Evolutionary conservation across 306 rosid genomes (phyloP), one percentile per base, ranked within the genome.

Genomic region (Arachis hypogaea): DNA sequence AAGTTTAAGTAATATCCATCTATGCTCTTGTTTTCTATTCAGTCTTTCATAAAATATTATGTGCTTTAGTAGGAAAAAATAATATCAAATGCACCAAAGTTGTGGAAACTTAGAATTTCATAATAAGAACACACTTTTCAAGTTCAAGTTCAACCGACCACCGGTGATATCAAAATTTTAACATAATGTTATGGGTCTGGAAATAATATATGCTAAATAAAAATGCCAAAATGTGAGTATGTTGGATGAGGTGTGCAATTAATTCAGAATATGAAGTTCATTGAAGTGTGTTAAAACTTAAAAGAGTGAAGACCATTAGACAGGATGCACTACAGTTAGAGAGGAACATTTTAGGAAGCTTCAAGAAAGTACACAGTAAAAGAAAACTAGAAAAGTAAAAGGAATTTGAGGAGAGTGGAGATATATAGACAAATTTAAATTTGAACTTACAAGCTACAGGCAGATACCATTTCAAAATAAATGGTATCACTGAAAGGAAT

Each of bases 391-490:
- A 3, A 6, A 52, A n/a, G 64, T 59, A 61, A 54, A 18, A 52
- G 38, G 14, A 56, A 61, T 61, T 29, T 33, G 66, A 55, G 73
- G 68, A 50, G 57, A 38, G 33, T 12, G 54, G 47, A 82, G 50
- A 69, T 9, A 52, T 8, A 22, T 12, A 41, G 45, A 63, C 10
- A 77, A 74, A 58, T 54, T 51, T 58, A 77, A 74, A 58, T 54
- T 51, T 58, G 42, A 74, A 76, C 96, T 89, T 80, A 93, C 98
- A 88, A 66, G 87, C 98, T 89, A 84, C 98, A 93, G 44, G 98
- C 96, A 36, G 92, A 91, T 86, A 91, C 80, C 86, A 93, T 78
- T 82, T 93, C 98, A 63, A 91, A 93, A 84, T 79, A 82, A 78
- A 85, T 84, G 77, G 96, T 82, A 83, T 91, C 96, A 46, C 66